Evolutionary conservation across 768 basidiomycete genomes (phyloP), one percentile per base, ranked within the genome.

Genomic region (Lactarius psammicola): DNA sequence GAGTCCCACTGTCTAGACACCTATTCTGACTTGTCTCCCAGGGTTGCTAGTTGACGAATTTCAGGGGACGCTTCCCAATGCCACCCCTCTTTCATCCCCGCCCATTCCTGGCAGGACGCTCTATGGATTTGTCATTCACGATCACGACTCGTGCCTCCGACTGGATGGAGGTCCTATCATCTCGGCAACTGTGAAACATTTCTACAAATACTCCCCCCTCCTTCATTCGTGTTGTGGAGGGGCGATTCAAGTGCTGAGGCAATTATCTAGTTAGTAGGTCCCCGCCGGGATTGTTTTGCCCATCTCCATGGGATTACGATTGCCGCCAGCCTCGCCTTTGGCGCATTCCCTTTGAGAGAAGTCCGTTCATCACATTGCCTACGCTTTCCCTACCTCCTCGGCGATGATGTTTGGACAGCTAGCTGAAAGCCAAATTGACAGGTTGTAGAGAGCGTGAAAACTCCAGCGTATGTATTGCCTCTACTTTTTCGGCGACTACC

Each of bases 71-170:
- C 44, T 63, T 30, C 42, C 40, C 57, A 55, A 18, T 20, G 31
- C 57, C 49, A 34, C 53, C 65, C 66, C 62, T 59, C 61, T 67
- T 56, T 63, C 61, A 59, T 67, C 36, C 40, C 57, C 61, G 38
- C 65, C 65, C 9, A 34, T 58, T 49, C 53, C 30, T 60, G 65
- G 46, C 33, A 62, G 49, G 44, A 15, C 59, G 56, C 61, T 60
- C 57, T 56, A 58, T 15, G 44, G 61, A 17, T 54, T 46, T 36
- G 57, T 63, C 66, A 59, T 51, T n/a, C 40, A 26, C 9, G 18
- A 23, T 67, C 53, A 46, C 62, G 49, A 34, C 62, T 59, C 53
- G 40, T 51, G 28, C 46, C 56, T 36, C 40, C 46, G 46, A 55
- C n/a, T 30, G 65, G 38, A 56, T 46, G 59, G 31, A 33, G 54